These are phyloP conservation scores for Protomyces gravidus DNA, from an alignment of 1,139 yeast genomes.

Conservation along the genomic window DNA sequence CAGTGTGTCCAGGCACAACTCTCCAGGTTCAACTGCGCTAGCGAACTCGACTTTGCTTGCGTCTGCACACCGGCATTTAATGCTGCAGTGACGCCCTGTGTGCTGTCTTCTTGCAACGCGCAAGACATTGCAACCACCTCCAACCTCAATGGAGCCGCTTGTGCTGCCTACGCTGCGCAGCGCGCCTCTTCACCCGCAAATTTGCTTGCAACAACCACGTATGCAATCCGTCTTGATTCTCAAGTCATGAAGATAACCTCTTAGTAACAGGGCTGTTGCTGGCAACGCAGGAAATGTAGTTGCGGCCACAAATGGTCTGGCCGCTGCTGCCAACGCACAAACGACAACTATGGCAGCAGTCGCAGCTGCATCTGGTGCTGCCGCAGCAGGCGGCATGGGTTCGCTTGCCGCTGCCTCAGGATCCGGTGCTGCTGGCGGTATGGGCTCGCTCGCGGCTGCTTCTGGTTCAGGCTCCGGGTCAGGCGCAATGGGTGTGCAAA, in stretches of 20 bases:
- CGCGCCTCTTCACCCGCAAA: not conserved
- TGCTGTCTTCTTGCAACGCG: not conserved
- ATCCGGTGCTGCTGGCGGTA: not conserved
- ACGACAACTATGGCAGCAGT: not conserved
- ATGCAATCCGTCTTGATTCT: not conserved
- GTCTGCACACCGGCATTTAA: not conserved
- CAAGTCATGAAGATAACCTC: not conserved
- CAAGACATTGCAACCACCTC: not conserved
- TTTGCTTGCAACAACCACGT: not conserved
- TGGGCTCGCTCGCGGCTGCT: not conserved
- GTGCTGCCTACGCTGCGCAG: not conserved
- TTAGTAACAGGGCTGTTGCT: not conserved
- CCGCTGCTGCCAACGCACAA: not conserved
- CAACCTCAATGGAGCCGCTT: not conserved
- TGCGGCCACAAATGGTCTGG: not conserved
- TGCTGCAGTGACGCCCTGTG: not conserved
- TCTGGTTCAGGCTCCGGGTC: not conserved
- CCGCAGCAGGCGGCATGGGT: not conserved
- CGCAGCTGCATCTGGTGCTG: not conserved
- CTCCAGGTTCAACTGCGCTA: not conserved
- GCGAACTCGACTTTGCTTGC: conserved; percentile 1
- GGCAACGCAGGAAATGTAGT: not conserved
- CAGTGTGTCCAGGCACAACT: not conserved
- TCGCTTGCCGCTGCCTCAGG: not conserved
- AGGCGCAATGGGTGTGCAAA: not conserved